Evolutionary conservation across 2,329 filamentous ascomycete genomes (phyloP), one percentile per base, ranked within the genome.

Genomic region (Colletotrichum sp.): DNA sequence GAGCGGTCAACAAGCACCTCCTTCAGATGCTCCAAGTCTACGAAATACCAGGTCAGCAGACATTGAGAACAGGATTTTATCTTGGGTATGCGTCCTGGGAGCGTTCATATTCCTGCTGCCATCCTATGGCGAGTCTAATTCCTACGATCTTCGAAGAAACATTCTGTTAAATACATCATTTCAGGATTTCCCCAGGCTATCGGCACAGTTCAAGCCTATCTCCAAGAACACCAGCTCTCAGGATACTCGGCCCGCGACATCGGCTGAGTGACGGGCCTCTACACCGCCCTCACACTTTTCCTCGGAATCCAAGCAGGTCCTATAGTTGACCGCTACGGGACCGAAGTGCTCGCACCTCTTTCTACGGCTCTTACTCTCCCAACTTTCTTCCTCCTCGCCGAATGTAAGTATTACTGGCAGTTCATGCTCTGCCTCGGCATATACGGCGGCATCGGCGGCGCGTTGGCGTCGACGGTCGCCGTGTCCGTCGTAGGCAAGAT

Each of bases 221-320:
- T 88, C 27, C 83, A 83, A 52, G 81, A 80, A 8, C 82, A 89
- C 71, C 87, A 89, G 77, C 82, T 90, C 1, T 78, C 81, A 0
- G 75, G 79, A 12, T 88, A 87, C 75, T 83, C 83, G 4, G 81
- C 85, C 6, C 80, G 85, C 7, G 84, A 89, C 39, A 83, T 90
- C 3, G 88, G 87, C n/a, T 90, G 87, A 88, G 89, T 89, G 69
- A 84, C 86, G 1, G 86, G 87, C 2, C 76, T 88, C 3, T 85
- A 88, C 34, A 83, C 85, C 4, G 88, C 87, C 70, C 78, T 89
- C 2, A 83, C 85, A 0, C 79, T 89, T 1, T 83, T 87, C 19
- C 81, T 88, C 2, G 87, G 86, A 5, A 85, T 89, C 7, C 87
- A 88, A 78, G 83, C 88, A 13, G 88, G 88, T 0, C 88, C 88